Evolutionary conservation across 2,329 filamentous ascomycete genomes (phyloP).

Genomic region (Aspergillus pseudoterreus): DNA sequence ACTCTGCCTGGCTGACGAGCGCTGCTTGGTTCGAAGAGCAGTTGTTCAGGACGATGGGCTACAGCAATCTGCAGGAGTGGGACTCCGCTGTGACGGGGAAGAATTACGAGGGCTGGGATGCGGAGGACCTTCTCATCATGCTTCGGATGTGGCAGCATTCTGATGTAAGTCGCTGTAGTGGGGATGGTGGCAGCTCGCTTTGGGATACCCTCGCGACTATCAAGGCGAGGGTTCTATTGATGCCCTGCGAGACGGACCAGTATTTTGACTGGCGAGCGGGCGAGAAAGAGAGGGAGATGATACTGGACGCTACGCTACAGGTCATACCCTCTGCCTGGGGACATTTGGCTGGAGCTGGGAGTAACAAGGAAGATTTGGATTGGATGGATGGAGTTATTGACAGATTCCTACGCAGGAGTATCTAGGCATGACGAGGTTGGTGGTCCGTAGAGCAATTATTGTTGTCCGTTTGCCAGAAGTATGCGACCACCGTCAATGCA

Average conservation of each 20-base stretch:
- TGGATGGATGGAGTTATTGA: background rate
- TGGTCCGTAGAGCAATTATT: background rate
- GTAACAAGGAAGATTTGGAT: background rate
- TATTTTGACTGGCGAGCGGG: constrained; percentile 32
- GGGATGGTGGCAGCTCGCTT: constrained; percentile 7
- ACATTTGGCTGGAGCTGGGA: background rate
- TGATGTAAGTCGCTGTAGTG: constrained; percentile 20
- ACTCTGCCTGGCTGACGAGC: constrained; percentile 48
- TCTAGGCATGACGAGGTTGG: no score
- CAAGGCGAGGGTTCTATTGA: constrained; percentile 28
- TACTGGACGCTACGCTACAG: background rate
- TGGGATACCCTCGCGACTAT: constrained; percentile 12
- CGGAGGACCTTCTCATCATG: constrained; percentile 43
- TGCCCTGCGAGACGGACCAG: constrained; percentile 36
- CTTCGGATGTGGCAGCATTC: constrained; percentile 45
- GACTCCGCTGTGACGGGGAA: constrained; percentile 25
- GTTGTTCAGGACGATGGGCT: constrained; percentile 37
- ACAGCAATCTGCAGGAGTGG: constrained; percentile 38
- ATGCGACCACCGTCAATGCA: background rate
- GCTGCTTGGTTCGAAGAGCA: constrained; percentile 45
- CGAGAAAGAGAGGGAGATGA: constrained; percentile 13
- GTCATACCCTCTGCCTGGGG: background rate
- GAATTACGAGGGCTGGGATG: constrained; percentile 39
- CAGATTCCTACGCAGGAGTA: background rate
- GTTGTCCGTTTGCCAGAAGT: background rate